A percentile compares a stretch with the other conserved stretches of the same genome.
These are phyloP conservation scores for Dictyophora rubrovolvata DNA, from an alignment of 768 basidiomycete genomes.

Conservation along the genomic window DNA sequence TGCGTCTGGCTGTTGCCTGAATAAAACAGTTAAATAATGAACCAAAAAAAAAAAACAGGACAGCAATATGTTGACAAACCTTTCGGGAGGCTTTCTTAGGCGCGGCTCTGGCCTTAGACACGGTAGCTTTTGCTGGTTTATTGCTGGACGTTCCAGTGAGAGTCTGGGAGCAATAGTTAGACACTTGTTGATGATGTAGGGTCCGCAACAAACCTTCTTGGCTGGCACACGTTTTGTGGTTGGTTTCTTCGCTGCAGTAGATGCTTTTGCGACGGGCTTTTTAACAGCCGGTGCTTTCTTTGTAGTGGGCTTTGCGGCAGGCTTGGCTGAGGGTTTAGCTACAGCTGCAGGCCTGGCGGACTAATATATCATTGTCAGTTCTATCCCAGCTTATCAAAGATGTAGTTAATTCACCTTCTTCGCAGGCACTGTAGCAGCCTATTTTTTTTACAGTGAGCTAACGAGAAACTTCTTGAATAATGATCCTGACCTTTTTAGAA, in stretches of 20 bases:
- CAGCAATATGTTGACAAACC: neutral
- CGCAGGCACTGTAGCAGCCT: neutral
- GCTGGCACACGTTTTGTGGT: constrained; percentile 41
- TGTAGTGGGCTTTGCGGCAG: constrained; percentile 12
- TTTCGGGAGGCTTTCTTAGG: constrained; percentile 4
- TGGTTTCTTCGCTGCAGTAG: constrained; percentile 9
- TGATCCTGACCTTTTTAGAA: neutral
- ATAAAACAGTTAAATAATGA: neutral
- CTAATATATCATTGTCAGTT: constrained; percentile 9
- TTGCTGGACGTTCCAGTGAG: constrained; percentile 39
- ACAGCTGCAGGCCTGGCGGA: constrained; percentile 24
- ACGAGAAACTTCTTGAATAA: neutral
- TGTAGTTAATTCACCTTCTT: constrained; percentile 4
- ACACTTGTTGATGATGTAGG: neutral
- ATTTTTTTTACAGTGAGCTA: neutral
- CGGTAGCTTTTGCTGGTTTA: constrained; percentile 14
- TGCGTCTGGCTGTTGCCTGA: neutral
- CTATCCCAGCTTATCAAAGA: neutral
- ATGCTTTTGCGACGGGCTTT: constrained; percentile 16
- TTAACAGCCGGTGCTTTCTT: constrained; percentile 37
- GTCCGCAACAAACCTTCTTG: constrained; percentile 46
- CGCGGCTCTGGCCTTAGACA: constrained; percentile 18
- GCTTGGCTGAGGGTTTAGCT: constrained; percentile 8
- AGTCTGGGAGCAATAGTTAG: constrained; percentile 26
- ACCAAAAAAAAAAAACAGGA: neutral